phyloP scores from a whole-genome alignment of 2,329 filamentous ascomycete species.

The Fusarium abutilonis region DNA sequence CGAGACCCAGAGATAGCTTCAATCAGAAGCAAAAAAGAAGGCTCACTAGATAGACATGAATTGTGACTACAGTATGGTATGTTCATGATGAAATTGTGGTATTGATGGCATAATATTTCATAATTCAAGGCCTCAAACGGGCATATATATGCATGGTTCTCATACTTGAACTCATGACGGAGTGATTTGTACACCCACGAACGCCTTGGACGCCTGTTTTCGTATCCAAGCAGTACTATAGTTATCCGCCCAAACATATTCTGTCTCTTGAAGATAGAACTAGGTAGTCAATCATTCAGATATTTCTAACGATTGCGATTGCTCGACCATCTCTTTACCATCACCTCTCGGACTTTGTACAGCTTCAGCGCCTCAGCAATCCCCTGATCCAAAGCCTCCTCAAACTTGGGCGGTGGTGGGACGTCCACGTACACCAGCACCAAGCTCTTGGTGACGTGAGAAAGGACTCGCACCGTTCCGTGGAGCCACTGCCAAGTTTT shows the following conservation, averaged over 20 bases:
- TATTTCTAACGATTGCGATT: constrained; percentile 71
- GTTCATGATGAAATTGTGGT: background rate
- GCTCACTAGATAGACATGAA: background rate
- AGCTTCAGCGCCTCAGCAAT: constrained; percentile 70
- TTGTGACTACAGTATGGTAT: background rate
- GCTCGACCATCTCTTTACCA: constrained; percentile 83
- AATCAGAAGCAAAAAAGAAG: constrained; percentile 28
- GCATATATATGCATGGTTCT: too few species aligned
- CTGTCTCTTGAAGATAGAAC: background rate
- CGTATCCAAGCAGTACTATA: background rate
- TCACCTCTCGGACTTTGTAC: constrained; percentile 83
- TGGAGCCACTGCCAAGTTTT: constrained; percentile 85
- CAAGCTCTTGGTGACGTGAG: constrained; percentile 89
- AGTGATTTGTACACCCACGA: too few species aligned
- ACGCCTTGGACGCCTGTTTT: too few species aligned
- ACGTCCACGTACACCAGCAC: constrained; percentile 92
- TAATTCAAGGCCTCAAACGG: background rate
- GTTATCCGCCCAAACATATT: constrained; percentile 12
- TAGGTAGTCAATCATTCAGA: background rate
- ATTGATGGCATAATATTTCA: background rate
- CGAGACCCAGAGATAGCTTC: constrained; percentile 31
- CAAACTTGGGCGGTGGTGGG: constrained; percentile 69
- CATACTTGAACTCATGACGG: too few species aligned
- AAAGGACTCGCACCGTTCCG: constrained; percentile 87
- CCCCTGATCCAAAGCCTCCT: constrained; percentile 59